Conservation (phyloP, 2,329 filamentous ascomycete genomes). For the Fusarium redolens region DNA sequence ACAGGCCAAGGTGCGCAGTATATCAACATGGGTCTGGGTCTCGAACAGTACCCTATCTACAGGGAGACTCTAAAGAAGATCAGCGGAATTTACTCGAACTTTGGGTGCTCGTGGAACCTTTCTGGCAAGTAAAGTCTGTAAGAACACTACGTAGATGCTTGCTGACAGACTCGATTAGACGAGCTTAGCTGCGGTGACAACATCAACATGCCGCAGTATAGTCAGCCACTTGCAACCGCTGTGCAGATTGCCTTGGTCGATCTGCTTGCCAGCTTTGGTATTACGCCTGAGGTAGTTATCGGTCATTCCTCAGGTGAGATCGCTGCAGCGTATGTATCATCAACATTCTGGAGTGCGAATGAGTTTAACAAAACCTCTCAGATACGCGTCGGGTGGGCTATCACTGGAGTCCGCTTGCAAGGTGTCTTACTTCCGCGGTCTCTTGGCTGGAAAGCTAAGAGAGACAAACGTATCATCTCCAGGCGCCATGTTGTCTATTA, state of each 20-base stretch:
- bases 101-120: not conserved
- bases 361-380: accelerated
- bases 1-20: conserved; percentile 53
- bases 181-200: not conserved
- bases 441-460: conserved; percentile 27
- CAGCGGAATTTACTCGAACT: not conserved
- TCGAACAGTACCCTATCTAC: conserved; percentile 29
- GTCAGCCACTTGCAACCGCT: conserved; percentile 55
- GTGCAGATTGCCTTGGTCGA: conserved; percentile 59
- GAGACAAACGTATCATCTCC: conserved; percentile 29
- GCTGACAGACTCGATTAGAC: accelerated
- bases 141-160: accelerated
- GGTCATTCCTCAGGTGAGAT: conserved; percentile 62
- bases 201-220: conserved; percentile 54
- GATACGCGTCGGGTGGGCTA: conserved; percentile 14
- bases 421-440: conserved; percentile 62
- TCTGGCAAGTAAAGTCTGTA: not conserved
- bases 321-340: conserved; percentile 54
- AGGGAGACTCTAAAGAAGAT: conserved; percentile 8
- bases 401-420: conserved; percentile 45
- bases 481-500: conserved; percentile 45
- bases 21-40: conserved; percentile 45
- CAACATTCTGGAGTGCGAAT: not conserved
- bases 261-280: conserved; percentile 53
- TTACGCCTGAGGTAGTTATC: conserved; percentile 51